Conservation (phyloP, 495 filamentous ascomycete species). For the Daldinia grandis region DNA sequence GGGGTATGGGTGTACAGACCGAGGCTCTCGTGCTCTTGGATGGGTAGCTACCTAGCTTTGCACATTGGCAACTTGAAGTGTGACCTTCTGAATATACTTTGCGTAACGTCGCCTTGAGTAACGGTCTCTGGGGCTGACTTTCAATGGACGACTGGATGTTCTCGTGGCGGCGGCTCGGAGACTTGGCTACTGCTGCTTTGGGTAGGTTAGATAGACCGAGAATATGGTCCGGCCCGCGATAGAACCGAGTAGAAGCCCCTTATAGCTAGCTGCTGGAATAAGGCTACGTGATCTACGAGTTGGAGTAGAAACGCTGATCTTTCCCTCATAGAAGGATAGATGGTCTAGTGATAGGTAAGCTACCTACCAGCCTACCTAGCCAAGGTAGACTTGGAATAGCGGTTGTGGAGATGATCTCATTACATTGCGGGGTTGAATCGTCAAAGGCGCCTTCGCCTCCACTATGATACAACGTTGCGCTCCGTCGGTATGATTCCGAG, state of each 20-base stretch:
- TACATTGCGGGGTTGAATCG: constrained; percentile 23
- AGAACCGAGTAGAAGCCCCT: not conserved
- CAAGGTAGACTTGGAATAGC: not conserved
- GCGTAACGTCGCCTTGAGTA: constrained; percentile 27
- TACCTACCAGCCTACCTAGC: too few species aligned
- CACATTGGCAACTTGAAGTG: not conserved
- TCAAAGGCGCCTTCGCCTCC: constrained; percentile 2
- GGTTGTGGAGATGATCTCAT: constrained; percentile 32
- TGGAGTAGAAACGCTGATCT: constrained; percentile 17
- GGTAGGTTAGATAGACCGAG: constrained; percentile 1
- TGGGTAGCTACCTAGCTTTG: not conserved
- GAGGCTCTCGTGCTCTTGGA: constrained; percentile 6
- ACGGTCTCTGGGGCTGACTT: not conserved
- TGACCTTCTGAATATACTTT: constrained; percentile 14
- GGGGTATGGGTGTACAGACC: not conserved
- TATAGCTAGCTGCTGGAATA: not conserved
- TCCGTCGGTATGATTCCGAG: constrained; percentile 17
- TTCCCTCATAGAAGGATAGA: constrained; percentile 3
- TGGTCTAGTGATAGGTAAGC: constrained; percentile 10
- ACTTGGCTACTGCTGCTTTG: not conserved
- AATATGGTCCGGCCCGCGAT: constrained; percentile 21
- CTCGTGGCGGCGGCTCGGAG: constrained; percentile 6
- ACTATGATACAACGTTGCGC: constrained; percentile 27
- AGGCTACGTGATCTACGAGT: constrained; percentile 18
- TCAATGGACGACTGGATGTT: constrained; percentile 3